Conservation (phyloP, 2,329 filamentous ascomycete genomes). For the Chrysoporthe austroafricana region DNA sequence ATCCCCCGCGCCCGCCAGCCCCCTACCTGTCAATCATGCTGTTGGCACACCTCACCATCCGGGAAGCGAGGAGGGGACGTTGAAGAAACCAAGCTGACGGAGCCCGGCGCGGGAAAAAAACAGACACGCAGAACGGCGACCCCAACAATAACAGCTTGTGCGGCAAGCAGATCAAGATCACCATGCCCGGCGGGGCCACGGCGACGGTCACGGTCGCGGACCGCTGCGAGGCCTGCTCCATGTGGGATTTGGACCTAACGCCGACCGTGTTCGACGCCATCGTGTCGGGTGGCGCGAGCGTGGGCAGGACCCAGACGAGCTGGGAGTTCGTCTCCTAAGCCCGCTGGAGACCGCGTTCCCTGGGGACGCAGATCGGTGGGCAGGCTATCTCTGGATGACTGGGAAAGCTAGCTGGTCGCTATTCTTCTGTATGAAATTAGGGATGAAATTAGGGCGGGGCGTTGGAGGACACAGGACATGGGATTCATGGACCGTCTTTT, state of each 20-base stretch:
- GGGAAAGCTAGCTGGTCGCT: background rate
- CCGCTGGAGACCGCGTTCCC: background rate
- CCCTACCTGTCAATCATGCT: background rate
- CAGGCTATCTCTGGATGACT: background rate
- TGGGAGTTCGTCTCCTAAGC: conserved; percentile 7
- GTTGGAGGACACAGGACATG: background rate
- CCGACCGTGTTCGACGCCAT: conserved; percentile 10
- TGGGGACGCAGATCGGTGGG: background rate
- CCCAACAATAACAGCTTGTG: conserved; percentile 21
- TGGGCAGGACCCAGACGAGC: conserved; percentile 11
- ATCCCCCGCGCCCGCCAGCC: background rate
- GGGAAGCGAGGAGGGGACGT: background rate
- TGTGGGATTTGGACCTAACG: conserved; percentile 17
- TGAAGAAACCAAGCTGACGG: background rate
- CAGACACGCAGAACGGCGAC: conserved; percentile 14
- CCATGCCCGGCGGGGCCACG: background rate
- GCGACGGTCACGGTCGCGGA: background rate
- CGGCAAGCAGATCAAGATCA: conserved; percentile 17
- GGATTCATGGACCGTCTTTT: background rate
- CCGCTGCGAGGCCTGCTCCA: conserved; percentile 14
- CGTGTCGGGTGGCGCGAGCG: background rate
- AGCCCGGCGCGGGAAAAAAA: too few species aligned
- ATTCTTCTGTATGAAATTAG: background rate
- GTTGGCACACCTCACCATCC: background rate
- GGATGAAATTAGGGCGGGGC: background rate